A percentile compares a stretch with the other conserved stretches of the same genome.
Conservation (phyloP, 2,329 filamentous ascomycete genomes). For the Diaporthe amygdali region DNA sequence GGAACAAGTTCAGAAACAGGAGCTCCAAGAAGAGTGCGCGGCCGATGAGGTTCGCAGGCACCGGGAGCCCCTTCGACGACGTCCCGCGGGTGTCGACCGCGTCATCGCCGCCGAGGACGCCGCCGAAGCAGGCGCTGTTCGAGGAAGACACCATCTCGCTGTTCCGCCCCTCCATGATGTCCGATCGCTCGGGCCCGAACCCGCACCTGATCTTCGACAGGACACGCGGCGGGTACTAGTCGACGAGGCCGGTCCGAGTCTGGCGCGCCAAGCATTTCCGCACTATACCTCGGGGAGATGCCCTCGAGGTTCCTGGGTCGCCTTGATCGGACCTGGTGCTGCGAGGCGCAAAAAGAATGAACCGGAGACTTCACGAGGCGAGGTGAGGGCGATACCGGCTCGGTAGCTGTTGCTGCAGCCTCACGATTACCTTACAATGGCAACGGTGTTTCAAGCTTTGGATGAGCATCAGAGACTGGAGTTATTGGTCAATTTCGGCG, state of each 20-base stretch:
- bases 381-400: no score
- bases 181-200: not conserved
- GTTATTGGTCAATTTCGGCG: not conserved
- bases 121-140: conserved; percentile 13
- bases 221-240: not conserved
- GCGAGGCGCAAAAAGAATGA: not conserved
- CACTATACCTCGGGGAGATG: not conserved
- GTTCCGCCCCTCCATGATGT: conserved; percentile 15
- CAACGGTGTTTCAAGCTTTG: not conserved
- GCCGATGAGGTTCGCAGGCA: not conserved
- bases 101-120: conserved; percentile 9
- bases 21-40: conserved; percentile 13
- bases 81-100: not conserved
- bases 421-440: not conserved
- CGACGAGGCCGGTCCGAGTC: no score
- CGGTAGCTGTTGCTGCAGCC: not conserved
- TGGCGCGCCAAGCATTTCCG: not conserved
- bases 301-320: not conserved
- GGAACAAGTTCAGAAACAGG: conserved; percentile 19
- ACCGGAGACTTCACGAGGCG: not conserved
- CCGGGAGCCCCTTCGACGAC: not conserved
- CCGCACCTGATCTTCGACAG: not conserved
- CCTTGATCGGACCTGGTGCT: not conserved
- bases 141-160: conserved; percentile 15
- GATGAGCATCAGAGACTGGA: not conserved